Base-by-base conservation (phyloP, 1,284 basidiomycete genomes). In the Stereum hirsutum region DNA sequence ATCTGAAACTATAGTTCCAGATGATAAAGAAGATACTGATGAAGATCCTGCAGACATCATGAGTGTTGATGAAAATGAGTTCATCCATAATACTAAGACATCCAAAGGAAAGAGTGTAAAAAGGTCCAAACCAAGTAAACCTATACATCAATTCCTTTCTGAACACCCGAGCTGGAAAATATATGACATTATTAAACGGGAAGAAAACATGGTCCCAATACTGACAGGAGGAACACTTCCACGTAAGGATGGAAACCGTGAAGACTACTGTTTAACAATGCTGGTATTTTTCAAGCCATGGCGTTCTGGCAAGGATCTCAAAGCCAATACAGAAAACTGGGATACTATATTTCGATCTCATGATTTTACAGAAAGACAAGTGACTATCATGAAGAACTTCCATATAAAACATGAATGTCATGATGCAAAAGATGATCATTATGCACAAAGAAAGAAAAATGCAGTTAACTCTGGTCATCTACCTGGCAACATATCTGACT, bases 361-460 rank as follows among this genome's bases (percentile, higher is more conserved):
- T 21, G 24, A 11, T 20, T 41, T 41, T 31, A 31, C 28, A 20
- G n/a, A 20, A 11, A 20, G 39, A 10, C 27, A 41, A 41, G 11
- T 30, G 17, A 11, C 20, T 5, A 21, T 41, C 17, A 41, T 41
- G 39, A 3, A 31, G 11, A 30, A 30, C 24, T 11, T 31, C 10
- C 25, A 57, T 31, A 39, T 56, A 3, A 39, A 37, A n/a, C 54
- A 57, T n/a, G n/a, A n/a, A n/a, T n/a, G n/a, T n/a, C n/a, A n/a
- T n/a, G n/a, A n/a, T n/a, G n/a, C n/a, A n/a, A n/a, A n/a, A n/a
- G n/a, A n/a, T n/a, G n/a, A n/a, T n/a, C n/a, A n/a, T n/a, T n/a
- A n/a, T n/a, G n/a, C n/a, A n/a, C n/a, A n/a, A n/a, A n/a, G n/a
- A n/a, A n/a, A n/a, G n/a, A n/a, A n/a, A n/a, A n/a, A n/a, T n/a